Base-by-base conservation (phyloP, 2,329 filamentous ascomycete species). In the Blastomyces percursus region DNA sequence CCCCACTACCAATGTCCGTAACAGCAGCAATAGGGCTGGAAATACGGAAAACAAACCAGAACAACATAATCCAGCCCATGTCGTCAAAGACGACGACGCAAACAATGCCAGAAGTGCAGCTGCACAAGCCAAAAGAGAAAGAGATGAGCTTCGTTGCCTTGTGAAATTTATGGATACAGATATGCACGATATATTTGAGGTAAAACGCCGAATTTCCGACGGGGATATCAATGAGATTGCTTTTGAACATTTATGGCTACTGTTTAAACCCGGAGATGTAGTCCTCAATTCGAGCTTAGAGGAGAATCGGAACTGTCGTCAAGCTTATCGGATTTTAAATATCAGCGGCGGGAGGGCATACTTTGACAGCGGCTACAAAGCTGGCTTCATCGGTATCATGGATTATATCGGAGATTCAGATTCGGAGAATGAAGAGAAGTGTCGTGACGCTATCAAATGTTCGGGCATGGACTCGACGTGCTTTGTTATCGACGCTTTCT, bases 91-190 rank as follows among this genome's bases (percentile, higher is more conserved):
- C 24, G 24, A 51, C 11, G 48, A 51, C 12, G 14, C 19, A 24
- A 44, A n/a, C 11, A 21, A 58, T 9, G 16, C 40, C 8, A 30
- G 38, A 30, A 32, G 4, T 30, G 16, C 38, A 32, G 12, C 24
- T 44, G 4, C 24, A 5, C 38, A 24, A 16, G 21, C 24, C 2
- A 24, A 27, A 58, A 30, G 40, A 27, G 55, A 58, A 46, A 58
- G 21, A n/a, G 24, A 58, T 19, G 32, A 58, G 21, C 58, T 60
- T 19, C 58, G 58, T 38, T 60, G 58, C 27, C 58, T 60, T 16
- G 40, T 60, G 1, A 44, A 60, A 30, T 60, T 60, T 21, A 60
- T 60, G 58, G 58, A 60, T 38, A 58, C 32, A 32, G 55, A 58
- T 38, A 44, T 58, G 55, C 58, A 50, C 19, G 58, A 60, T 35